Evolutionary conservation across 805 yeast genomes (phyloP).

Genomic region (Sungouiella thailandica): DNA sequence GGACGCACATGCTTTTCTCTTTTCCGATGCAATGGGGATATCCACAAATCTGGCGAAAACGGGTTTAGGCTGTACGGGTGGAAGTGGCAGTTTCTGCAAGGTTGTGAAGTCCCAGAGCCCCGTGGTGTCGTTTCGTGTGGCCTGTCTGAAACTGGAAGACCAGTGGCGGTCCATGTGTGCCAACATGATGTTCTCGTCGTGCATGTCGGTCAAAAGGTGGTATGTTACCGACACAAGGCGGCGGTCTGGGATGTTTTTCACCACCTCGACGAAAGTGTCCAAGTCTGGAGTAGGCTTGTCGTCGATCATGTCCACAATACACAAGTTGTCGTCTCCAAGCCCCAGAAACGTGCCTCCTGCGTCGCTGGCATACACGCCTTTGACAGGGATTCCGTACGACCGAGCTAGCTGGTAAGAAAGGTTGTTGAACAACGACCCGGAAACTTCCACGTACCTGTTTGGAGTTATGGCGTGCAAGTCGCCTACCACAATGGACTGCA

Average conservation of each 20-base stretch:
- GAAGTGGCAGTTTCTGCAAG: constrained; percentile 57
- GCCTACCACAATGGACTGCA: constrained; percentile 52
- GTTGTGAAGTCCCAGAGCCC: constrained; percentile 54
- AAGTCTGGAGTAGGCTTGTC: constrained; percentile 69
- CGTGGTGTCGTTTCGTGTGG: constrained; percentile 52
- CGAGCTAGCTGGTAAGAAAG: constrained; percentile 87
- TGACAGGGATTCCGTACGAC: constrained; percentile 74
- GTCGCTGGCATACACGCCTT: constrained; percentile 75
- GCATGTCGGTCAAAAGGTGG: constrained; percentile 77
- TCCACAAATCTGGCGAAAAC: constrained; percentile 67
- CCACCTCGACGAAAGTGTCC: constrained; percentile 71
- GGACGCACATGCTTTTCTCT: constrained; percentile 43
- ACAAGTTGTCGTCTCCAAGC: constrained; percentile 59
- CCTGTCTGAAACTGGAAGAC: constrained; percentile 66
- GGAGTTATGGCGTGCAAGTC: constrained; percentile 84
- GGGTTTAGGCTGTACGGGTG: constrained; percentile 47
- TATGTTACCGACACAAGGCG: constrained; percentile 64
- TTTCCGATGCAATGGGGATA: constrained; percentile 50
- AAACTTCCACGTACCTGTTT: constrained; percentile 69
- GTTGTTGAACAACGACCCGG: constrained; percentile 84
- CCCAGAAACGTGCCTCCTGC: constrained; percentile 74
- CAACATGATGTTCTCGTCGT: constrained; percentile 63
- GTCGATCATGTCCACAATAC: constrained; percentile 77
- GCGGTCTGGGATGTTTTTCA: constrained; percentile 73
- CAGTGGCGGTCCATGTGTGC: constrained; percentile 81